phyloP scores from a whole-genome alignment of 805 yeast genomes.

The Cyberlindnera xishuangbannaensis region DNA sequence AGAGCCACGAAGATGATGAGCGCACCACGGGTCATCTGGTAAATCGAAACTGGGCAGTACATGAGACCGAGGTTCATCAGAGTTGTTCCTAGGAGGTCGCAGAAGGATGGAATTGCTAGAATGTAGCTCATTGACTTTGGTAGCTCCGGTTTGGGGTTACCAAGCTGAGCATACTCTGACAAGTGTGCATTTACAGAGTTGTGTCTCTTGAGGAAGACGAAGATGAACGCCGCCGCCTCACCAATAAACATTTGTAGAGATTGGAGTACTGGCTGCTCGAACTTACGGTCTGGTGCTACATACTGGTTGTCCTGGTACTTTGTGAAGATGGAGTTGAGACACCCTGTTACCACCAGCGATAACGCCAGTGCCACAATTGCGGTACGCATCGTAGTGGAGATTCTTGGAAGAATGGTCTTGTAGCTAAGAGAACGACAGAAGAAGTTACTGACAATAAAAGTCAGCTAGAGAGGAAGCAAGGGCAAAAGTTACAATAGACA shows the following conservation, averaged over 20 bases:
- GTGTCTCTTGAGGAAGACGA: conserved; percentile 26
- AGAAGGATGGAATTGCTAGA: conserved; percentile 57
- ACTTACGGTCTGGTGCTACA: conserved; percentile 43
- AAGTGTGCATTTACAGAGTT: neutral
- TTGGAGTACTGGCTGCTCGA: conserved; percentile 76
- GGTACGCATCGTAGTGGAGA: too few species aligned
- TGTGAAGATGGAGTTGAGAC: conserved; percentile 66
- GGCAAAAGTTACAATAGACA: too few species aligned
- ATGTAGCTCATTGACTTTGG: conserved; percentile 27
- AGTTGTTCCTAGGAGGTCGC: conserved; percentile 72
- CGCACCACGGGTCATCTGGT: conserved; percentile 84
- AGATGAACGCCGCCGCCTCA: conserved; percentile 47
- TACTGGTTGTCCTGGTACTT: conserved; percentile 75
- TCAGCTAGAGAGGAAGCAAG: too few species aligned
- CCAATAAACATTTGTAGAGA: conserved; percentile 80
- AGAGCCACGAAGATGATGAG: conserved; percentile 71
- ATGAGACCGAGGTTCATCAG: conserved; percentile 69
- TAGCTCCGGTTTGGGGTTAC: conserved; percentile 12
- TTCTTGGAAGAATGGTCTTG: too few species aligned
- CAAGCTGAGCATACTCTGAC: neutral
- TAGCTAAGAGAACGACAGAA: too few species aligned
- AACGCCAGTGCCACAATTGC: conserved; percentile 16
- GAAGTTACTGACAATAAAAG: too few species aligned
- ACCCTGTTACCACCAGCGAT: conserved; percentile 65
- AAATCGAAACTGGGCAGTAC: conserved; percentile 71